These are phyloP conservation scores for Tulasnella sp. DNA, from an alignment of 768 basidiomycete species.

Conservation along the genomic window DNA sequence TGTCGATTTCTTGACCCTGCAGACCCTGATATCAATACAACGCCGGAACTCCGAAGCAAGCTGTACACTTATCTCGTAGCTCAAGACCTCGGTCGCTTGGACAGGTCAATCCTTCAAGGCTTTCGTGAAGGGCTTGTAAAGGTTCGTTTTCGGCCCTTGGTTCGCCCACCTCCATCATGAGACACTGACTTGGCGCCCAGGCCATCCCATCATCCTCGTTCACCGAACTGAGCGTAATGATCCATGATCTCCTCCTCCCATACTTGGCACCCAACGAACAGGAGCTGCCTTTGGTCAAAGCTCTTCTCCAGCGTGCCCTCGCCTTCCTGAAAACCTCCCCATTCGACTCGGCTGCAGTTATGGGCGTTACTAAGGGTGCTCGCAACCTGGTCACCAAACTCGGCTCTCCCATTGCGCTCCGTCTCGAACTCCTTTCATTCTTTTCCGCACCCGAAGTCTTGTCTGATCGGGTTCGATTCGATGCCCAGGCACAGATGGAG, in stretches of 20 bases:
- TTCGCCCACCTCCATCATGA: not conserved
- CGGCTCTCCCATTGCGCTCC: not conserved
- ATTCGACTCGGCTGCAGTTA: not conserved
- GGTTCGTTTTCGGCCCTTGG: not conserved
- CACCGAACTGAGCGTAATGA: constrained; percentile 11
- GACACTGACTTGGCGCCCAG: not conserved
- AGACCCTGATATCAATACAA: not conserved
- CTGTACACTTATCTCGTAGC: not conserved
- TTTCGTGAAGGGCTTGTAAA: constrained; percentile 1
- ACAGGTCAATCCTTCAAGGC: not conserved
- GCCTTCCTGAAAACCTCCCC: not conserved
- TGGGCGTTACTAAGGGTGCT: not conserved
- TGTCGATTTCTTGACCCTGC: constrained; percentile 26
- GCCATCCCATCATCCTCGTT: constrained; percentile 7
- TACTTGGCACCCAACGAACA: not conserved
- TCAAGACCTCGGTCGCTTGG: not conserved
- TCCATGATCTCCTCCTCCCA: constrained; percentile 20
- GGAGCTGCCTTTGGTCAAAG: not conserved
- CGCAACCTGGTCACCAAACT: constrained; percentile 5
- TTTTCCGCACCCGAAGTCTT: constrained; percentile 11
- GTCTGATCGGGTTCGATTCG: not conserved
- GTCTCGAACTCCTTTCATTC: constrained; percentile 18
- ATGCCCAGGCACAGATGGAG: not conserved
- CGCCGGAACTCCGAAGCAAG: not conserved
- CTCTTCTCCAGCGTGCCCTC: not conserved